phyloP scores from a whole-genome alignment of 495 filamentous ascomycete genomes.

The Tuber umbilicatum region DNA sequence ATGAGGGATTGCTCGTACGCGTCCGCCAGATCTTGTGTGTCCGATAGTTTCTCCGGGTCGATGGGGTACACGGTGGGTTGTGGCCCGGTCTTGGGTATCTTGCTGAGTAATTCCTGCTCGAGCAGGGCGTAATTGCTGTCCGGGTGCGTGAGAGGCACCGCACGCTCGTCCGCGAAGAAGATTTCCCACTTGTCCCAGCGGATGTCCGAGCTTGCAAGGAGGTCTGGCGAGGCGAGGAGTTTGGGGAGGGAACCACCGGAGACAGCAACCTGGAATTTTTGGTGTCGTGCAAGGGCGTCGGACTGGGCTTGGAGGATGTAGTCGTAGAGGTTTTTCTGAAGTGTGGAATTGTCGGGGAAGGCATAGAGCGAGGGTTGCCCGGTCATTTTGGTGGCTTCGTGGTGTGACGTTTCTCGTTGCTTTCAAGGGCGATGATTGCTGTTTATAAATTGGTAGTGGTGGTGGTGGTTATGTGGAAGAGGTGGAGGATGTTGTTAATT shows the following conservation, averaged over 20 bases:
- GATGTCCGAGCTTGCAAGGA: constrained; percentile 58
- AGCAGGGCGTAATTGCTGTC: constrained; percentile 92
- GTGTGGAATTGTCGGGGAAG: constrained; percentile 59
- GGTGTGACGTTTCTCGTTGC: not conserved
- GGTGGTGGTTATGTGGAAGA: not conserved
- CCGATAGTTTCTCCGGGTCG: constrained; percentile 62
- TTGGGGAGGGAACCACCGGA: constrained; percentile 91
- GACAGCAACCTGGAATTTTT: constrained; percentile 79
- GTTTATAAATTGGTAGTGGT: not conserved
- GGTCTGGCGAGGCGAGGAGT: constrained; percentile 67
- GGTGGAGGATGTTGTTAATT: not conserved
- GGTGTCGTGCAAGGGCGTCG: constrained; percentile 68
- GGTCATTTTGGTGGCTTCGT: constrained; percentile 19
- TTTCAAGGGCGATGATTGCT: not conserved
- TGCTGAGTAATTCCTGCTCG: constrained; percentile 78
- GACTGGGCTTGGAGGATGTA: constrained; percentile 78
- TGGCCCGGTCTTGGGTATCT: constrained; percentile 59
- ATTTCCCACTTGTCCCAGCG: constrained; percentile 89
- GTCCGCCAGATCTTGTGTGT: constrained; percentile 87
- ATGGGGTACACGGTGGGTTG: constrained; percentile 71
- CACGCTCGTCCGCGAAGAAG: constrained; percentile 96
- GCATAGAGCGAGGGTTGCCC: constrained; percentile 79
- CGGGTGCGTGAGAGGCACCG: constrained; percentile 78
- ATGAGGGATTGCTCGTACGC: constrained; percentile 88
- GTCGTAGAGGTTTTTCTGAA: constrained; percentile 66